Percentiles rank a stretch among this genome's conserved stretches.
Conservation (phyloP, 495 filamentous ascomycete genomes). For the Penicillium goetzii region DNA sequence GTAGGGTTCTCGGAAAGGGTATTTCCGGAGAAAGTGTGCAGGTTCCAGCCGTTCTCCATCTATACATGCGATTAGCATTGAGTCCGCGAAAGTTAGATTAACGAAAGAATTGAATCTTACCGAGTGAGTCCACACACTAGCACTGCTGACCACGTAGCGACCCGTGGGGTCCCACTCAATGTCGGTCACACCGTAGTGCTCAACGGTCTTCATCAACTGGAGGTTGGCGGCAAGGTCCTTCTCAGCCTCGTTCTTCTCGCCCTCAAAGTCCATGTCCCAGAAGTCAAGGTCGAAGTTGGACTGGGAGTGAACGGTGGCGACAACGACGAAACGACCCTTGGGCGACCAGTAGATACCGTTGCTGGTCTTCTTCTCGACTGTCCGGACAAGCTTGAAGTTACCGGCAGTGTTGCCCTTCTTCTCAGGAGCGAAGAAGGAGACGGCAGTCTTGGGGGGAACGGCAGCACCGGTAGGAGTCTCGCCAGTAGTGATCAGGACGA, state of each 20-base stretch:
- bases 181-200: conserved; percentile 97
- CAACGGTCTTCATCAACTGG: conserved; percentile 85
- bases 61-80: conserved; percentile 34
- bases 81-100: background rate
- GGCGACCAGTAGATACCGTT: conserved; percentile 99
- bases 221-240: conserved; percentile 95
- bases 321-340: conserved; percentile 89
- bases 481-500: conserved; percentile 94
- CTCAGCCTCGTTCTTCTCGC: conserved; percentile 87
- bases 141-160: conserved; percentile 88
- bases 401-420: conserved; percentile 81
- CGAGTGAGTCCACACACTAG: conserved; percentile 90
- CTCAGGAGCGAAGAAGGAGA: conserved; percentile 95
- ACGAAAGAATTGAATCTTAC: conserved; percentile 56
- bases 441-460: conserved; percentile 90
- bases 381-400: conserved; percentile 93
- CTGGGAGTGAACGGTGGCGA: conserved; percentile 88
- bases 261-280: conserved; percentile 96
- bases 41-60: conserved; percentile 99
- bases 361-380: conserved; percentile 96
- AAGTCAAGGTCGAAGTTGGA: conserved; percentile 96
- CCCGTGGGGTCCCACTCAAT: conserved; percentile 98
- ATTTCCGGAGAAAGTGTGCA: conserved; percentile 93
- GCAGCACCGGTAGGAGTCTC: conserved; percentile 77
- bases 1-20: conserved; percentile 88